phyloP scores from a whole-genome alignment of 306 rosid species.

The Sicyos edulis region DNA sequence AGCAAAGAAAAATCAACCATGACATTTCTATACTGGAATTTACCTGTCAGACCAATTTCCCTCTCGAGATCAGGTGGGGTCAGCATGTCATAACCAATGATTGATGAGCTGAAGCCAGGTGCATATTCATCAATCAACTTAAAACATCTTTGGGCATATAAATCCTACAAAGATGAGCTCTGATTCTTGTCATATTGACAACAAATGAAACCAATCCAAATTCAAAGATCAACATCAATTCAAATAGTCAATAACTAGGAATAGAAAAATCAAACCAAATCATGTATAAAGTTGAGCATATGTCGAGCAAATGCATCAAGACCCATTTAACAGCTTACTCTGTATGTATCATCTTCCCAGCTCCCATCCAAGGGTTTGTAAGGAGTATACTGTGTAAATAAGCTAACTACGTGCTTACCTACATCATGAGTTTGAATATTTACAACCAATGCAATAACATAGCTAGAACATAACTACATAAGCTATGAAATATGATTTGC shows the following conservation, averaged over 20 bases:
- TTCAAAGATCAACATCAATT: not conserved
- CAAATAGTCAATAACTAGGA: not conserved
- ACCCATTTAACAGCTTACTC: conserved; percentile 41
- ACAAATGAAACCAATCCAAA: not conserved
- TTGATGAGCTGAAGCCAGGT: conserved; percentile 74
- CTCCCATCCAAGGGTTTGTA: conserved; percentile 69
- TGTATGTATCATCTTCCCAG: conserved; percentile 70
- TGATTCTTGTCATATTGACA: conserved; percentile 5
- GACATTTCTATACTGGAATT: not conserved
- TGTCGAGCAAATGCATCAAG: not conserved
- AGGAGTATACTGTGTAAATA: conserved; percentile 86
- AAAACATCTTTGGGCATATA: conserved; percentile 66
- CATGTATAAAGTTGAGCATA: not conserved
- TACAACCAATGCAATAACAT: not conserved
- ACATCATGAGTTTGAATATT: not conserved
- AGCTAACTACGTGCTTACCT: conserved; percentile 92
- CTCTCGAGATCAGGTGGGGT: conserved; percentile 96
- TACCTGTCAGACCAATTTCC: conserved; percentile 89
- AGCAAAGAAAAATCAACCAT: not conserved
- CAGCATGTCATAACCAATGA: conserved; percentile 80
- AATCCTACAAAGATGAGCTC: conserved; percentile 41
- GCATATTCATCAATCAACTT: conserved; percentile 78
- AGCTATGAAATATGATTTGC: not conserved
- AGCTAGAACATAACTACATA: not conserved
- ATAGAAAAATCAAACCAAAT: not conserved